Evolutionary conservation across 129 eudicot genomes (phyloP), one percentile per base, ranked within the genome.

Genomic region (Pittosporum tobira): DNA sequence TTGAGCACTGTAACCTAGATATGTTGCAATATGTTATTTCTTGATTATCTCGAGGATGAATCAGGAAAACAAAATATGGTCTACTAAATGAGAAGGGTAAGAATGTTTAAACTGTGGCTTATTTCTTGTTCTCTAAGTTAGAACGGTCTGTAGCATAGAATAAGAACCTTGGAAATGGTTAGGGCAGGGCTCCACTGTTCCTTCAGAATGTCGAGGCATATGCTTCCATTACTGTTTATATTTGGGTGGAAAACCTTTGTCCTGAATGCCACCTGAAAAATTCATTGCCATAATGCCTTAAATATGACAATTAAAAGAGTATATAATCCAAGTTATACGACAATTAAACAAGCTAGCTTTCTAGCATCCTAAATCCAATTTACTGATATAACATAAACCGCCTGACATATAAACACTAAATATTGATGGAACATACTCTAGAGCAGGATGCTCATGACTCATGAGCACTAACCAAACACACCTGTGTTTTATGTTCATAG

Each of bases 121-220:
- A 18, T 48, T 34, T 49, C 24, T 49, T 7, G 16, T 11, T 49
- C 20, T n/a, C 10, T 2, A 49, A 49, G 14, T 49, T 49, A 49
- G 54, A 22, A n/a, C n/a, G 27, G 10, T 0, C 6, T 2, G 34
- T 4, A 9, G 24, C 34, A 51, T 1, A 18, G 27, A 24, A 45
- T 23, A 49, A 28, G 21, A 47, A 85, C 89, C 86, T 81, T 85
- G 42, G 86, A 81, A 57, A 85, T 85, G 4, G 94, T 84, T 48
- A 80, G 75, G 61, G 94, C 94, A 3, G 94, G 94, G 75, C 94
- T 84, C 94, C 94, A 84, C 68, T 84, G 94, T 74, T 84, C 94
- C 73, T 84, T 84, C 80, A 84, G 78, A 28, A 84, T 84, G 71
- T 85, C 94, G 21, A 84, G 94, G 75, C 94, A 84, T 57, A 85